These are phyloP conservation scores for Pythium pyrilobum DNA, from an alignment of 352 stramenopile species.

Conservation along the genomic window DNA sequence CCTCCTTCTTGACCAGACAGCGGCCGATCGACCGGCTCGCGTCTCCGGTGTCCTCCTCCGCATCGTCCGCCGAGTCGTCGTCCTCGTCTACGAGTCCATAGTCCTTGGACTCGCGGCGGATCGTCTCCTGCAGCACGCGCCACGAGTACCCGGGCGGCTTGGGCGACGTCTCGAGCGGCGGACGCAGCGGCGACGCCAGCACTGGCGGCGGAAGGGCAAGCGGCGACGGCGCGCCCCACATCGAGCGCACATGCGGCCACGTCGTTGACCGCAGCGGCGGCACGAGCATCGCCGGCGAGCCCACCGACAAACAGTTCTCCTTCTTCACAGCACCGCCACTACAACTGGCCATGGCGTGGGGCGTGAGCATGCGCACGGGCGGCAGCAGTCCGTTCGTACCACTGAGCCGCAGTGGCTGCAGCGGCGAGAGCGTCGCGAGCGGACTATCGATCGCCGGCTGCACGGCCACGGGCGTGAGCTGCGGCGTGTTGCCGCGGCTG, in stretches of 20 bases:
- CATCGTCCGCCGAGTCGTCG: slow-evolving; percentile 22
- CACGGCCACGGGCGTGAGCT: slow-evolving; percentile 14
- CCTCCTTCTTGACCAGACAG: slow-evolving; percentile 10
- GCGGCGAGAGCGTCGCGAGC: slow-evolving; percentile 14
- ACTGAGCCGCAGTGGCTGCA: slow-evolving; percentile 13
- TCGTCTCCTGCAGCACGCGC: slow-evolving; percentile 68
- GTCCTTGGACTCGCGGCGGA: slow-evolving; percentile 55
- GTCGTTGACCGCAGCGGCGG: slow-evolving; percentile 4
- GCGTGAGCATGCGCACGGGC: slow-evolving; percentile 10
- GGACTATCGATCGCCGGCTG: background rate
- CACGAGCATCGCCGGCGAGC: background rate
- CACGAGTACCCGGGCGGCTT: slow-evolving; percentile 65
- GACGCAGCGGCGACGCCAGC: background rate
- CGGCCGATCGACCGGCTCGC: background rate
- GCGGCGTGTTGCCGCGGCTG: slow-evolving; percentile 7
- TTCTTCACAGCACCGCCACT: slow-evolving; percentile 1
- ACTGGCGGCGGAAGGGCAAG: background rate
- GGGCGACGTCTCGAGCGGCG: background rate
- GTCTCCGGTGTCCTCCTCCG: slow-evolving; percentile 13
- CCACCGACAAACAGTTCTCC: background rate
- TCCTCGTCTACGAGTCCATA: slow-evolving; percentile 49
- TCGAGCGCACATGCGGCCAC: background rate
- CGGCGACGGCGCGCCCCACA: slow-evolving; percentile 1
- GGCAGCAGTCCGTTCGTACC: background rate
- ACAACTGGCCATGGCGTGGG: too few relatives aligned